A percentile compares a stretch with the other conserved stretches of the same genome.
Conservation (phyloP, 179 eudicot genomes). For the Sideroxylon spinosum region DNA sequence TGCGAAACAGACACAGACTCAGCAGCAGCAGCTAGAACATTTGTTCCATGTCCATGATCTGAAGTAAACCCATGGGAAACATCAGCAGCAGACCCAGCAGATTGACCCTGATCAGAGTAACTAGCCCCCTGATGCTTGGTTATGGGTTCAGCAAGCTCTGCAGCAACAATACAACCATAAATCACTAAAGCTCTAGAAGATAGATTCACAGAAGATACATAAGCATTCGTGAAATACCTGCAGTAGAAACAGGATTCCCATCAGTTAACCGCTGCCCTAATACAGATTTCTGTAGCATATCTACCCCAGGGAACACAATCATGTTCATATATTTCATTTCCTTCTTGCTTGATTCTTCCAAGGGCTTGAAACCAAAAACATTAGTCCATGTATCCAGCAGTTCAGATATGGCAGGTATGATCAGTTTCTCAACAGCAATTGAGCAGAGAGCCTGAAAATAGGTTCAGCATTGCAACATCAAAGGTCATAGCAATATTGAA, state of each 20-base stretch:
- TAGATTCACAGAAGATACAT: not conserved
- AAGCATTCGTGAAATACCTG: conserved; percentile 39
- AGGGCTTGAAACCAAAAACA: conserved; percentile 69
- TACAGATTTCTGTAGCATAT: conserved; percentile 76
- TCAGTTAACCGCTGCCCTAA: conserved; percentile 17
- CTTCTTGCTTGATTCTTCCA: conserved; percentile 50
- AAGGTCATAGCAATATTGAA: no score
- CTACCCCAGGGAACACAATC: conserved; percentile 72
- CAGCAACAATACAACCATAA: conserved; percentile 13
- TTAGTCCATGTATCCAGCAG: conserved; percentile 74
- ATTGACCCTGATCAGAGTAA: conserved; percentile 23
- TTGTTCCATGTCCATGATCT: not conserved
- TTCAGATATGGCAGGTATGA: conserved; percentile 86
- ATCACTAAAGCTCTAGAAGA: not conserved
- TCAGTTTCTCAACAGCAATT: conserved; percentile 68
- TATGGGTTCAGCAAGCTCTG: conserved; percentile 16
- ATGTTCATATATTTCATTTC: conserved; percentile 60
- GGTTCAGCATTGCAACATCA: not conserved
- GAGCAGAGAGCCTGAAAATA: conserved; percentile 54
- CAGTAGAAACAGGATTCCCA: conserved; percentile 13
- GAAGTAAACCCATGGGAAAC: conserved; percentile 3
- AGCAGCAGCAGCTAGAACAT: conserved; percentile 6
- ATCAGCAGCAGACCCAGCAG: conserved; percentile 4
- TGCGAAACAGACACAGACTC: not conserved
- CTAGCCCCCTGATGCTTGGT: conserved; percentile 18